Evolutionary conservation across 2,329 filamentous ascomycete genomes (phyloP).

Genomic region (Aureobasidium sp.): DNA sequence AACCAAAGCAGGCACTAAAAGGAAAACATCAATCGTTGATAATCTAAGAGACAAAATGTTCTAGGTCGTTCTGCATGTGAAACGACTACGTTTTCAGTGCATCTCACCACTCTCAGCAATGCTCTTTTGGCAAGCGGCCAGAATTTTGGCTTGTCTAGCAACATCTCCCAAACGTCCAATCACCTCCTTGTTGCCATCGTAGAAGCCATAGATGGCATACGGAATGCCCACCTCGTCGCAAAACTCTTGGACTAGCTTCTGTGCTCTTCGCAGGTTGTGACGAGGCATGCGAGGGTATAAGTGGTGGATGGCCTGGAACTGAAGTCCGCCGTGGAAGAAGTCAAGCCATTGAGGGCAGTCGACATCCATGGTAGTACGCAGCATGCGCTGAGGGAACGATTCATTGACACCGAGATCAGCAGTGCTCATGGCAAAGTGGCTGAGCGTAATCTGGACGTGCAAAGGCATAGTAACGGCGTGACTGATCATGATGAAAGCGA

Average conservation of each 20-base stretch:
- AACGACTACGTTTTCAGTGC: background rate
- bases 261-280: constrained; percentile 71
- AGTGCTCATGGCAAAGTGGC: constrained; percentile 87
- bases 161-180: constrained; percentile 71
- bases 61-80: background rate
- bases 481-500: constrained; percentile 65
- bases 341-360: constrained; percentile 84
- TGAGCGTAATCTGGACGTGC: constrained; percentile 85
- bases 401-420: constrained; percentile 75
- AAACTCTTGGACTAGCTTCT: constrained; percentile 71
- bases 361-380: constrained; percentile 89
- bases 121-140: constrained; percentile 29
- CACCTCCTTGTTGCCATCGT: constrained; percentile 75
- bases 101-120: constrained; percentile 34
- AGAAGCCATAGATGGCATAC: constrained; percentile 80
- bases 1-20: background rate
- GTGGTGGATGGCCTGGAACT: constrained; percentile 86
- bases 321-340: constrained; percentile 80
- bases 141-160: constrained; percentile 38
- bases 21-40: background rate
- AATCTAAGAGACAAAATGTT: background rate
- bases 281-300: constrained; percentile 76
- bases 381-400: constrained; percentile 83
- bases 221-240: constrained; percentile 76
- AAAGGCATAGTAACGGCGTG: constrained; percentile 75